Percentiles rank a stretch among this genome's conserved stretches.
These are phyloP conservation scores for Isabelozyma pseudorhagii DNA, from an alignment of 805 yeast species.

Conservation along the genomic window DNA sequence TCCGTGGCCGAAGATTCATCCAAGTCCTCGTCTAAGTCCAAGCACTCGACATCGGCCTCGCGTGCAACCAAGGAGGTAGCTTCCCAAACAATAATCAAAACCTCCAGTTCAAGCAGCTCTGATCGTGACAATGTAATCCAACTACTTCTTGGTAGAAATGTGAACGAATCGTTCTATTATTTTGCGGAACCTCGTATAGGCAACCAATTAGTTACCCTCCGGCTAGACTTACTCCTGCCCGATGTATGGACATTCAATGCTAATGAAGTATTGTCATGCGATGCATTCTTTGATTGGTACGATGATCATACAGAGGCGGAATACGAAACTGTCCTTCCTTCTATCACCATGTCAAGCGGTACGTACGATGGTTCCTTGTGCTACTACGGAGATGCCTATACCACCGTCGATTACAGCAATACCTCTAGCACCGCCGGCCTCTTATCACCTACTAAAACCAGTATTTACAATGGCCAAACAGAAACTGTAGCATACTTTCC, in stretches of 20 bases:
- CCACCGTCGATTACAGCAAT: background rate
- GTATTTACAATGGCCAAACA: conserved; percentile 11
- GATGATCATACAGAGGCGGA: background rate
- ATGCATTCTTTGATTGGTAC: conserved; percentile 15
- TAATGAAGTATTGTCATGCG: conserved; percentile 20
- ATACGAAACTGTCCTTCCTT: background rate
- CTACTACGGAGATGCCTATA: background rate
- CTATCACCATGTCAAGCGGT: conserved; percentile 5
- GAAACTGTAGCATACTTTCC: conserved; percentile 26
- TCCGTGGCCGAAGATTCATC: too few relatives aligned
- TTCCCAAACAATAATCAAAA: too few relatives aligned
- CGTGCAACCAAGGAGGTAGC: too few relatives aligned
- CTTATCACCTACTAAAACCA: conserved; percentile 6
- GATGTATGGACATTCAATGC: conserved; percentile 37
- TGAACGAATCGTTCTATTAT: background rate
- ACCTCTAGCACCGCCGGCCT: background rate
- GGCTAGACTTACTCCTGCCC: conserved; percentile 35
- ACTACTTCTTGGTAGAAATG: background rate
- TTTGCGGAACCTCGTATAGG: background rate
- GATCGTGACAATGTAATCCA: too few relatives aligned
- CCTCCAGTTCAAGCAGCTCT: too few relatives aligned
- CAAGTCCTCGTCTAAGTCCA: too few relatives aligned
- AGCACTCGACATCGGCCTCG: too few relatives aligned
- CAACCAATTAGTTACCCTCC: conserved; percentile 3
- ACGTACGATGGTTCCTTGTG: conserved; percentile 20